A percentile compares a stretch with the other conserved stretches of the same genome.
phyloP scores from a whole-genome alignment of 306 rosid genomes.

The Glycine soja region DNA sequence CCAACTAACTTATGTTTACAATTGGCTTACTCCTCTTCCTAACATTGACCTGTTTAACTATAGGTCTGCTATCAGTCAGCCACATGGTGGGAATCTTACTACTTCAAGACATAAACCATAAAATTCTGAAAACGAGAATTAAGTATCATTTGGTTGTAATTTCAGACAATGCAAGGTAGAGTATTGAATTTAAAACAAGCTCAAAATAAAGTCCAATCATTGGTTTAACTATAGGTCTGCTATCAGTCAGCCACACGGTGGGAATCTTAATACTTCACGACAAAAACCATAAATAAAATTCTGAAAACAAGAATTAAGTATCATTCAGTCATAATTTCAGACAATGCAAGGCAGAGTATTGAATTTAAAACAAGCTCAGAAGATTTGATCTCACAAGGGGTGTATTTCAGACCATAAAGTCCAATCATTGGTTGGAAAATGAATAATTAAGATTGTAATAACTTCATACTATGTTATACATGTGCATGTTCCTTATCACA shows the following conservation, averaged over 20 bases:
- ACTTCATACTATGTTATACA: not conserved
- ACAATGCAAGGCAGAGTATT: slow-evolving; percentile 5
- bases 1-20: not conserved
- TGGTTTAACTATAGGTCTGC: not conserved
- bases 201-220: no score
- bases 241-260: not conserved
- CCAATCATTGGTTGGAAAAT: not conserved
- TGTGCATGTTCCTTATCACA: not conserved
- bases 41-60: not conserved
- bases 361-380: slow-evolving; percentile 23
- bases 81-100: not conserved
- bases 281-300: not conserved
- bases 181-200: slow-evolving; percentile 23
- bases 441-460: not conserved
- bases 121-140: not conserved
- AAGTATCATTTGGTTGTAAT: not conserved
- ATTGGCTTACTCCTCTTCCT: not conserved
- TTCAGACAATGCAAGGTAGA: slow-evolving; percentile 4
- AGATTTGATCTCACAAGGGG: not conserved
- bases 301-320: not conserved
- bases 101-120: not conserved
- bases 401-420: not conserved
- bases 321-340: not conserved
- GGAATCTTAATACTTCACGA: not conserved
- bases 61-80: not conserved